A percentile compares a stretch with the other conserved stretches of the same genome.
Evolutionary conservation across 2,329 filamentous ascomycete species (phyloP).

Genomic region (Geosmithia flava): DNA sequence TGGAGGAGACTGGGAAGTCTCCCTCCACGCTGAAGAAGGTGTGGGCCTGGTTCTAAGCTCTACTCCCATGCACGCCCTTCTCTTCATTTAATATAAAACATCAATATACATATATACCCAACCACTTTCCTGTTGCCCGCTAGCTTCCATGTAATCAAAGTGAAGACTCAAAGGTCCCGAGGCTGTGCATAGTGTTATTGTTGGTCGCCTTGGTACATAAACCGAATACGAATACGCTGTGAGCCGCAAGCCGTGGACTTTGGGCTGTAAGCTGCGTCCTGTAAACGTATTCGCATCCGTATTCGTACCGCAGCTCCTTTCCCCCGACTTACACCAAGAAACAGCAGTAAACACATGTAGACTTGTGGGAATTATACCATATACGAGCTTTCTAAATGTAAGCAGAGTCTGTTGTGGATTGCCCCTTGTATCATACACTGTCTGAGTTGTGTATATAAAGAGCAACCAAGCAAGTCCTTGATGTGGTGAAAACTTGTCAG

Average conservation of each 20-base stretch:
- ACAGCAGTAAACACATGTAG: not conserved
- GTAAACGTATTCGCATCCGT: not conserved
- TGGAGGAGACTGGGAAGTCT: constrained; percentile 4
- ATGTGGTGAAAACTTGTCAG: not conserved
- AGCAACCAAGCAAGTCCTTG: not conserved
- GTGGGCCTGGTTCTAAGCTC: constrained; percentile 25
- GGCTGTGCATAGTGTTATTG: too few species aligned
- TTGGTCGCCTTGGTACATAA: not conserved
- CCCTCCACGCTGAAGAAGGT: constrained; percentile 30
- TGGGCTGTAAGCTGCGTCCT: too few species aligned
- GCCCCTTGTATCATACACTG: too few species aligned
- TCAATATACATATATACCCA: not conserved
- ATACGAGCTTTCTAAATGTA: too few species aligned
- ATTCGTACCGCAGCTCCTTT: not conserved
- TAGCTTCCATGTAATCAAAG: not conserved
- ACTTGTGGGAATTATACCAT: too few species aligned
- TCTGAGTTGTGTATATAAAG: too few species aligned
- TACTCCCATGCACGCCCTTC: not conserved
- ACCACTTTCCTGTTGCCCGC: not conserved
- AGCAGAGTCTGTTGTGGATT: too few species aligned
- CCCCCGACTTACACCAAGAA: not conserved
- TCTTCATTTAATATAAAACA: not conserved
- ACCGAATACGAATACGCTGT: not conserved
- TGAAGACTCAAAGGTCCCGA: not conserved
- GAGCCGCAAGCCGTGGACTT: too few species aligned